These are phyloP conservation scores for Buddleja alternifolia DNA, from an alignment of 257 asterid genomes.

Conservation along the genomic window DNA sequence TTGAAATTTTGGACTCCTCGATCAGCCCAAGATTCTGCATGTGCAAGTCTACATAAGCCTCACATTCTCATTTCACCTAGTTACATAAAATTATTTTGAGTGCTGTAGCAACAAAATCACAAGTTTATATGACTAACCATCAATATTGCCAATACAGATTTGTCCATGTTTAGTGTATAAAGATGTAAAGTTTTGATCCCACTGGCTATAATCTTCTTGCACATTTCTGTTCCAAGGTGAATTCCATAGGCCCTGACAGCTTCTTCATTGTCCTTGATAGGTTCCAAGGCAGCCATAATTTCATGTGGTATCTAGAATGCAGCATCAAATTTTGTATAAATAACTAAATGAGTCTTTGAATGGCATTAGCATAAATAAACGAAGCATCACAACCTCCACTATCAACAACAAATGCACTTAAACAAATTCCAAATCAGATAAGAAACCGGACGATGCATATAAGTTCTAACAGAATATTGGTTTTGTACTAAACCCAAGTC, in stretches of 20 bases:
- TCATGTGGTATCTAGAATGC: constrained; percentile 73
- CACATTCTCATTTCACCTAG: constrained; percentile 22
- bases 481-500: not conserved
- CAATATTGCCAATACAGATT: constrained; percentile 93
- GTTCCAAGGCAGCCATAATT: constrained; percentile 91
- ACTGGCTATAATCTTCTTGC: constrained; percentile 93
- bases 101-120: constrained; percentile 23
- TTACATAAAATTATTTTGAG: constrained; percentile 11
- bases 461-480: constrained; percentile 1
- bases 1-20: constrained; percentile 84
- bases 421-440: constrained; percentile 2
- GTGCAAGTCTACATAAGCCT: constrained; percentile 30
- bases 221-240: constrained; percentile 98
- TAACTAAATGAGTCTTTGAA: not conserved
- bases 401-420: constrained; percentile 3
- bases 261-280: constrained; percentile 98
- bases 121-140: constrained; percentile 56
- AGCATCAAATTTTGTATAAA: constrained; percentile 18
- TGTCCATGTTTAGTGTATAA: constrained; percentile 95
- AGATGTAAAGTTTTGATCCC: constrained; percentile 91
- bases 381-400: constrained; percentile 18
- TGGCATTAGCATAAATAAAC: constrained; percentile 9
- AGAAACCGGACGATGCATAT: constrained; percentile 15
- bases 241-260: constrained; percentile 96
- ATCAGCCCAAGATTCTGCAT: constrained; percentile 91